Percentiles rank a stretch among this genome's conserved stretches.
Conservation (phyloP, 148 eudicot species). For the Heliamphora exappendiculata region DNA sequence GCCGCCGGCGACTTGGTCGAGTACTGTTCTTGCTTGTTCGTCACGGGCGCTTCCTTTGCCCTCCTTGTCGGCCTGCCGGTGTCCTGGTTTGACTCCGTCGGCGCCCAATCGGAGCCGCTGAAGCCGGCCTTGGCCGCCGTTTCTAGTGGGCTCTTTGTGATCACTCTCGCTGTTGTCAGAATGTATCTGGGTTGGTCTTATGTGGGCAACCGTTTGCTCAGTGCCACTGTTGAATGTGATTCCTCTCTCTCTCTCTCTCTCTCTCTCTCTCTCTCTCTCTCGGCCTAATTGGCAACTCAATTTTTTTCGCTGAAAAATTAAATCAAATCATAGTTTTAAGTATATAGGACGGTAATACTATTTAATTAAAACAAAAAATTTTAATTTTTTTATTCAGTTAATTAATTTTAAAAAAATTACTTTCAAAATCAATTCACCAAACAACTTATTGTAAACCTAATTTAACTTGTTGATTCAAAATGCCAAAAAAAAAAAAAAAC, state of each 20-base stretch:
- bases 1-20: constrained; percentile 49
- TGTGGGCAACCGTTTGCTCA: constrained; percentile 88
- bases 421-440: too few species aligned
- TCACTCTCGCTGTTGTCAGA: constrained; percentile 74
- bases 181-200: constrained; percentile 99
- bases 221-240: constrained; percentile 95
- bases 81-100: constrained; percentile 65
- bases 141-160: constrained; percentile 54
- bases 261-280: background rate
- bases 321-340: too few species aligned
- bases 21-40: constrained; percentile 46
- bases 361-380: too few species aligned
- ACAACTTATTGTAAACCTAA: too few species aligned
- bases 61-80: constrained; percentile 78
- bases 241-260: background rate
- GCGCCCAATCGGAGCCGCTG: constrained; percentile 47
- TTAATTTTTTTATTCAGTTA: background rate
- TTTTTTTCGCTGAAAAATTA: too few species aligned
- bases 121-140: constrained; percentile 44
- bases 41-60: constrained; percentile 51
- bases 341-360: too few species aligned
- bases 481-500: too few species aligned
- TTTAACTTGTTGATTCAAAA: too few species aligned
- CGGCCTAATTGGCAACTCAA: too few species aligned
- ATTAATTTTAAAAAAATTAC: too few species aligned